Base-by-base conservation (phyloP, 176 grass and related monocot genomes). In the Carex littledalei region DNA sequence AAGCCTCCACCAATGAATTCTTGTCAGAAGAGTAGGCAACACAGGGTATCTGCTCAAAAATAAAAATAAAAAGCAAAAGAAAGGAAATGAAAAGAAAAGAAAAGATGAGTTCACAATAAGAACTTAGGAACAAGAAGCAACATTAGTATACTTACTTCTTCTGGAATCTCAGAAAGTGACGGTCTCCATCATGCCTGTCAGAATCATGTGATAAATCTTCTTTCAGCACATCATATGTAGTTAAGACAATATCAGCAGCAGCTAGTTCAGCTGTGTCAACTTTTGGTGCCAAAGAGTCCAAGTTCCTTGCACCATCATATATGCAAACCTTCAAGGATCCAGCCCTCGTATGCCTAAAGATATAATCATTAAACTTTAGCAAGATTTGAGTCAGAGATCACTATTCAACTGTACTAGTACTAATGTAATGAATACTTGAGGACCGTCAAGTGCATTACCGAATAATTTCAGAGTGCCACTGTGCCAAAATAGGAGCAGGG, bases 191-290 rank as follows among this genome's bases (percentile, higher is more conserved):
- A 77, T 98, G 91, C 58, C 91, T 89, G 82, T 98, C 95, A 88
- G 87, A 91, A 90, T 98, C 95, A 93, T 98, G 92, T 22, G 92
- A 98, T 79, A 98, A 80, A 87, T 98, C 95, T 91, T 98, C 95
- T 92, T 94, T 98, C 72, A 98, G 80, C 49, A 94, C 89, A 89
- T 94, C 95, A 89, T 98, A 98, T 78, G 95, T 98, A 74, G 92
- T 98, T 91, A 98, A 88, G 78, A 98, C 95, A 85, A 94, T 75
- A 75, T 98, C 95, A 90, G 92, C 84, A 52, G 79, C 82, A 82
- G 82, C 90, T 86, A 98, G 87, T 57, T 93, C 89, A 90, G 63
- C 74, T 79, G 89, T 81, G 79, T 94, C 86, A 76, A 63, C 85
- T 85, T 86, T 93, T 80, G 59, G 60, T 81, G 34, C 83, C 59